These are phyloP conservation scores for Chiua virens DNA, from an alignment of 768 basidiomycete genomes.

Conservation along the genomic window DNA sequence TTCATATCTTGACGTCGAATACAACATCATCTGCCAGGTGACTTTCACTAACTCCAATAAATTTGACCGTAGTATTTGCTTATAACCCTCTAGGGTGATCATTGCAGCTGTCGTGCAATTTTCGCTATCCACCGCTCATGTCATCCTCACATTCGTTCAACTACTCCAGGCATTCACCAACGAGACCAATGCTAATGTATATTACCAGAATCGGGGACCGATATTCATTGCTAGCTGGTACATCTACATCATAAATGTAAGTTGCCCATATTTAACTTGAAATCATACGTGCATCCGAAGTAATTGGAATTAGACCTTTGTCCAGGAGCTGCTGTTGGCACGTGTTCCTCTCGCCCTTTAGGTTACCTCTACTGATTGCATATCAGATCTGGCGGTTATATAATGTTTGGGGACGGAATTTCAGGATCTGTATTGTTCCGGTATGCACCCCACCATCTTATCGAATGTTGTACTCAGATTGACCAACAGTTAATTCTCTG, in stretches of 20 bases:
- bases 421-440: constrained; percentile 13
- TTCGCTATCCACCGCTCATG: constrained; percentile 14
- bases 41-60: not conserved
- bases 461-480: not conserved
- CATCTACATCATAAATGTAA: constrained; percentile 21
- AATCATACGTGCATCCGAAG: not conserved
- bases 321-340: constrained; percentile 20
- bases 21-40: constrained; percentile 6
- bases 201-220: constrained; percentile 5
- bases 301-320: constrained; percentile 8
- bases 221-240: constrained; percentile 14
- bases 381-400: constrained; percentile 25
- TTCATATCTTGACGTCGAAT: constrained; percentile 4
- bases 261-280: not conserved
- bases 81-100: constrained; percentile 5
- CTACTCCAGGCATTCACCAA: constrained; percentile 14
- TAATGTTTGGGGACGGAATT: constrained; percentile 12
- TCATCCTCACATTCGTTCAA: constrained; percentile 11
- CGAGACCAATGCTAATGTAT: constrained; percentile 1
- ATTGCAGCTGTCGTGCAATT: constrained; percentile 16
- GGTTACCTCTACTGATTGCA: not conserved
- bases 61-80: not conserved
- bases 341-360: not conserved
- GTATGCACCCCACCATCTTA: constrained; percentile 3
- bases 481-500: constrained; percentile 13